phyloP scores from a whole-genome alignment of 2,329 filamentous ascomycete species.

The Alternaria atra region DNA sequence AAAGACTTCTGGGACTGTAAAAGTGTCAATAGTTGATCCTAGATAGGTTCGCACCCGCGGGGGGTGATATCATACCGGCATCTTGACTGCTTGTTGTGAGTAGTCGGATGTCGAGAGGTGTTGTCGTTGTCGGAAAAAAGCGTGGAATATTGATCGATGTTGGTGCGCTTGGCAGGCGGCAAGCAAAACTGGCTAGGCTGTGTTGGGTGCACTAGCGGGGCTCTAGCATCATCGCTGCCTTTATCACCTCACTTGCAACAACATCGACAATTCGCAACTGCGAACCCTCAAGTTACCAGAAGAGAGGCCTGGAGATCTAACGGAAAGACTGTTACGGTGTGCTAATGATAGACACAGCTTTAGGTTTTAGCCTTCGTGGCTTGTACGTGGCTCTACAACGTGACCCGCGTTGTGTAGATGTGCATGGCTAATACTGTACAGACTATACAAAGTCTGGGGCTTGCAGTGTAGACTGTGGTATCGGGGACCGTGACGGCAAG shows the following conservation, averaged over 20 bases:
- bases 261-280: no score
- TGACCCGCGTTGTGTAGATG: no score
- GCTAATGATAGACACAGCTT: no score
- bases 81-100: constrained; percentile 47
- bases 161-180: constrained; percentile 15
- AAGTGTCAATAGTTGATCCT: constrained; percentile 20
- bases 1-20: constrained; percentile 98
- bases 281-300: no score
- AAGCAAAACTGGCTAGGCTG: constrained; percentile 8
- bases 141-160: constrained; percentile 14
- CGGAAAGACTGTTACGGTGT: no score
- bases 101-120: constrained; percentile 46
- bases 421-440: no score
- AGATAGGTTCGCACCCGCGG: neutral
- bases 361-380: no score
- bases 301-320: no score
- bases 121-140: constrained; percentile 36
- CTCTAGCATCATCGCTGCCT: neutral
- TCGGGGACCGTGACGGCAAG: no score
- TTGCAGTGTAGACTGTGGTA: no score
- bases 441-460: no score
- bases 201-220: constrained; percentile 1
- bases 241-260: neutral
- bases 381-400: no score
- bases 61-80: constrained; percentile 47